Percentiles rank a stretch among this genome's conserved stretches.
phyloP scores from a whole-genome alignment of 2,329 filamentous ascomycete species.

The Sporothrix schenckii region DNA sequence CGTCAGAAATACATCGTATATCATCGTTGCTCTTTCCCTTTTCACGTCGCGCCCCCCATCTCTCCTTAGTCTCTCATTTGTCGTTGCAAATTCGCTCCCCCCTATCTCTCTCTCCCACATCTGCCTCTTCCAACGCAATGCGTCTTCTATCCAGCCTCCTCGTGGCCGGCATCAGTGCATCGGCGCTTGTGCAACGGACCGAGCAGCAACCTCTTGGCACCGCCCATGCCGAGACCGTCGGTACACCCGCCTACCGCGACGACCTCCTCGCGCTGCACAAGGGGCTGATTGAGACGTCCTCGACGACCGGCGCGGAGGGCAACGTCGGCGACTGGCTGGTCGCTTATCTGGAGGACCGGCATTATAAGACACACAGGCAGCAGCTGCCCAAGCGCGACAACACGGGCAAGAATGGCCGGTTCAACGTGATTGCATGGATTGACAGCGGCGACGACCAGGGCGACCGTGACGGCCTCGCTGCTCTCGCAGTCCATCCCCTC shows the following conservation, averaged over 20 bases:
- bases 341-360: conserved; percentile 60
- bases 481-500: background rate
- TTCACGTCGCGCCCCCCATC: background rate
- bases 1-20: background rate
- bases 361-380: conserved; percentile 52
- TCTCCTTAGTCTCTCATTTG: background rate
- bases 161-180: conserved; percentile 15
- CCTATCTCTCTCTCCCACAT: background rate
- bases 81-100: too few relatives aligned
- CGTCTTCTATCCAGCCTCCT: conserved; percentile 7
- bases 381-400: conserved; percentile 43
- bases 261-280: conserved; percentile 72
- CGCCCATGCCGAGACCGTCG: background rate
- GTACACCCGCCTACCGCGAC: conserved; percentile 47
- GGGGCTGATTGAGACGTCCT: conserved; percentile 72
- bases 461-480: conserved; percentile 33
- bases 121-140: conserved; percentile 5
- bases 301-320: conserved; percentile 70
- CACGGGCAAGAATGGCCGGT: conserved; percentile 50
- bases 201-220: conserved; percentile 20
- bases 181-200: background rate
- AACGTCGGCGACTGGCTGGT: conserved; percentile 69
- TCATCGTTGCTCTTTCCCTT: conserved; percentile 11
- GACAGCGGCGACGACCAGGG: conserved; percentile 47
- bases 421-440: conserved; percentile 76